Evolutionary conservation across 1,284 basidiomycete species (phyloP), one percentile per base, ranked within the genome.

Genomic region (Cryptococcus sp.): DNA sequence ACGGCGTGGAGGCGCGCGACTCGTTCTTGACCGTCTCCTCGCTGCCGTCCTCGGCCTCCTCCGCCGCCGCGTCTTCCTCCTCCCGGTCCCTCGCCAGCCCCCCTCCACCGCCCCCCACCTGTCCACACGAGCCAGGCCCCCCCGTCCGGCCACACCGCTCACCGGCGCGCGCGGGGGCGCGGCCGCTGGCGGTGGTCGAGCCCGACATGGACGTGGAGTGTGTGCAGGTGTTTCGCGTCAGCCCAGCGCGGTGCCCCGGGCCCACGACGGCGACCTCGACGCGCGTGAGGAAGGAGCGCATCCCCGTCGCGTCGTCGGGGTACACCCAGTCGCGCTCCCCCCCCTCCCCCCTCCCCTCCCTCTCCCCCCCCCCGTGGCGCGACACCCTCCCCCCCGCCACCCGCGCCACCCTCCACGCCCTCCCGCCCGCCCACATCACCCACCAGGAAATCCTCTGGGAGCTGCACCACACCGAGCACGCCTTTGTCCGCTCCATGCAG

Each of bases 391-490:
- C 28, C 28, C 28, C 28, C 28, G 4, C 28, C 9, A 33, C 9
- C 28, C 28, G 4, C 28, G 28, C 28, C 1, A 40, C 46, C 2
- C 77, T 80, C 58, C 80, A 84, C 0, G 68, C 76, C 2, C 77
- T 80, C 58, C 80, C 84, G 0, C 68, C 76, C 6, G 57, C 66
- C 8, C 85, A 89, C 67, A 78, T 82, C 66, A 79, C 80, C 43
- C 81, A 89, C 12, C 87, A 88, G 66, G 84, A 86, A 57, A 71
- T 86, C 38, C 84, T 91, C 38, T 82, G 82, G 77, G 82, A 86
- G 56, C 79, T 93, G 46, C 82, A 80, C 61, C 80, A 83, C 46
- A 83, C 86, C 0, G 91, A 95, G 75, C 79, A 81, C 40, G 68
- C 75, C 0, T 91, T 92, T 62, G 83, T 91, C 52, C 78, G 80